Conservation (phyloP, 2,329 filamentous ascomycete species). For the Pezicula carpinea region DNA sequence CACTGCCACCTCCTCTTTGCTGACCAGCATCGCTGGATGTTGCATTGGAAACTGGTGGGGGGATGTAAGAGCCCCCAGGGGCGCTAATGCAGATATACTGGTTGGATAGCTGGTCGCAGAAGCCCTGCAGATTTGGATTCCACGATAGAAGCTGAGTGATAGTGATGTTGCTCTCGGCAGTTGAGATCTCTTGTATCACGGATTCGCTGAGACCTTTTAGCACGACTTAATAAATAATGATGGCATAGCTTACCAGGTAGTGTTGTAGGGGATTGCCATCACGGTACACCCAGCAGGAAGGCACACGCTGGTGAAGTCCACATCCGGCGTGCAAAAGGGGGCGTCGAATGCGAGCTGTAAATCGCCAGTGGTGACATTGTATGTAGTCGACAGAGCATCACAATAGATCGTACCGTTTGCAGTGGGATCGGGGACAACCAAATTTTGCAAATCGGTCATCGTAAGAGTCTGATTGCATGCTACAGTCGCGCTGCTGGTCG, state of each 20-base stretch:
- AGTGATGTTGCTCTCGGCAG: background rate
- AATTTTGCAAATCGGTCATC: background rate
- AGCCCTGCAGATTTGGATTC: background rate
- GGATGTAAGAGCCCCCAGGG: constrained; percentile 1
- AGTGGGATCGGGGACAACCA: background rate
- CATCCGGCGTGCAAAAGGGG: no score
- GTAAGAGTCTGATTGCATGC: background rate
- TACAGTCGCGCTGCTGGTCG: background rate
- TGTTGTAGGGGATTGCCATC: background rate
- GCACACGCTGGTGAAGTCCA: no score
- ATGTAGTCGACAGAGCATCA: background rate
- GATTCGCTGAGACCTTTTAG: background rate
- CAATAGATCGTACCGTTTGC: no score
- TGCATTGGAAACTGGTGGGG: background rate
- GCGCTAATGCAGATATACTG: constrained; percentile 3
- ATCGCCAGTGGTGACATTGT: background rate
- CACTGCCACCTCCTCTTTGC: background rate
- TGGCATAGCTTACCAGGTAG: background rate
- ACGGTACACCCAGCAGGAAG: background rate
- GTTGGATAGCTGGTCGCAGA: background rate
- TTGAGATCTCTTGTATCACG: background rate
- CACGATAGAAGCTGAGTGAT: constrained; percentile 1
- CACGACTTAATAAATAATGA: background rate
- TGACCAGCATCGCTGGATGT: background rate
- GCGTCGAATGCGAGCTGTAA: background rate